These are phyloP conservation scores for Cladorrhinum samala DNA, from an alignment of 495 filamentous ascomycete species.

Conservation along the genomic window DNA sequence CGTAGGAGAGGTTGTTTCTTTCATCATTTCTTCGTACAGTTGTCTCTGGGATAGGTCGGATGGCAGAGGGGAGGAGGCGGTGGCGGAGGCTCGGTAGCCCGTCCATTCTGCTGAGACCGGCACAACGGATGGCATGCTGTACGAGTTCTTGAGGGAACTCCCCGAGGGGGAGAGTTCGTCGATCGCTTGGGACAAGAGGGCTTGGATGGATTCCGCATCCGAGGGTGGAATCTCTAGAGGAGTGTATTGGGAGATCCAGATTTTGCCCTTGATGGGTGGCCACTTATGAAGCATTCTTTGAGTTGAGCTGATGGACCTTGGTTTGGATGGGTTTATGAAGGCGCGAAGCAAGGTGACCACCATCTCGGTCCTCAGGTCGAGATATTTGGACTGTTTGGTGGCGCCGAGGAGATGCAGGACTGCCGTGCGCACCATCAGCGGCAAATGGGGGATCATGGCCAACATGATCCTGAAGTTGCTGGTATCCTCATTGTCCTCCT, in stretches of 20 bases:
- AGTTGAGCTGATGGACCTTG: slow-evolving; percentile 49
- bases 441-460: slow-evolving; percentile 52
- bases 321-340: slow-evolving; percentile 41
- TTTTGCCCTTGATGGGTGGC: slow-evolving; percentile 64
- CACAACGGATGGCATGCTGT: slow-evolving; percentile 43
- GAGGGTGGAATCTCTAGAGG: slow-evolving; percentile 36
- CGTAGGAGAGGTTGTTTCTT: slow-evolving; percentile 57
- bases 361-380: slow-evolving; percentile 73
- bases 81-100: slow-evolving; percentile 57
- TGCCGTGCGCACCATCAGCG: slow-evolving; percentile 59
- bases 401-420: slow-evolving; percentile 61
- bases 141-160: slow-evolving; percentile 34
- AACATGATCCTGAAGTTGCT: slow-evolving; percentile 35
- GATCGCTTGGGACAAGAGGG: slow-evolving; percentile 59
- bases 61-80: slow-evolving; percentile 47
- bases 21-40: slow-evolving; percentile 67
- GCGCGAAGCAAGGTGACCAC: slow-evolving; percentile 64
- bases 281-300: slow-evolving; percentile 60
- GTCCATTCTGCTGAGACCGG: slow-evolving; percentile 85
- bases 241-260: slow-evolving; percentile 70
- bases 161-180: slow-evolving; percentile 49
- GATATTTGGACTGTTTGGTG: slow-evolving; percentile 63
- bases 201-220: slow-evolving; percentile 52
- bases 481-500: slow-evolving; percentile 7
- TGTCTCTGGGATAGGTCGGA: slow-evolving; percentile 55